Percentiles rank a stretch among this genome's conserved stretches.
These are phyloP conservation scores for Senna siamea DNA, from an alignment of 306 rosid genomes.

Conservation along the genomic window DNA sequence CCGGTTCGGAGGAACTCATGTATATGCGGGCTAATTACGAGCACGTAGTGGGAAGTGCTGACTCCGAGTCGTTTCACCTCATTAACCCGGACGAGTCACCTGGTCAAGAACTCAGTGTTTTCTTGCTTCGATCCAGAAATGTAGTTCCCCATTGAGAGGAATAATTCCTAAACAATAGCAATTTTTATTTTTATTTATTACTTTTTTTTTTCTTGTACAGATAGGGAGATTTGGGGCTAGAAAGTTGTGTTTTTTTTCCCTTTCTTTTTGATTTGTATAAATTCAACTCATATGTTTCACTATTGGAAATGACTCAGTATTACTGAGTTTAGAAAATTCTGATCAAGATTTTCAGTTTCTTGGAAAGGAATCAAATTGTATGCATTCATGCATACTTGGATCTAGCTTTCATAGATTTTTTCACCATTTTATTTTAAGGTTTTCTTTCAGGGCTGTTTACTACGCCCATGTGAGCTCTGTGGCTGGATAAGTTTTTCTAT, in stretches of 20 bases:
- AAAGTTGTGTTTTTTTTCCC: too few relatives aligned
- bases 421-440: not conserved
- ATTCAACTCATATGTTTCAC: too few relatives aligned
- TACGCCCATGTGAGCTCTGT: conserved; percentile 15
- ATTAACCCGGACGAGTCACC: conserved; percentile 88
- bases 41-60: conserved; percentile 83
- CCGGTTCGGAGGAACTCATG: conserved; percentile 69
- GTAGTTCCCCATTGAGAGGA: conserved; percentile 35
- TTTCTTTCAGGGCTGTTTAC: not conserved
- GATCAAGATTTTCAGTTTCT: not conserved
- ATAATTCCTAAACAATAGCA: not conserved
- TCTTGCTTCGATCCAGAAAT: conserved; percentile 79
- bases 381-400: not conserved
- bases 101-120: conserved; percentile 89
- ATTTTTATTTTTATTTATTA: not conserved
- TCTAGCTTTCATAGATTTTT: not conserved
- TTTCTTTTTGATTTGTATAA: too few relatives aligned
- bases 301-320: too few relatives aligned
- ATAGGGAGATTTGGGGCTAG: not conserved
- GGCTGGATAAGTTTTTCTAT: not conserved
- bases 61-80: conserved; percentile 89
- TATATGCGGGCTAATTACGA: conserved; percentile 90
- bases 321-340: not conserved
- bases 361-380: not conserved
- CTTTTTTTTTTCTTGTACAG: not conserved